Evolutionary conservation across 2,329 filamentous ascomycete species (phyloP).

Genomic region (Periconia digitata): DNA sequence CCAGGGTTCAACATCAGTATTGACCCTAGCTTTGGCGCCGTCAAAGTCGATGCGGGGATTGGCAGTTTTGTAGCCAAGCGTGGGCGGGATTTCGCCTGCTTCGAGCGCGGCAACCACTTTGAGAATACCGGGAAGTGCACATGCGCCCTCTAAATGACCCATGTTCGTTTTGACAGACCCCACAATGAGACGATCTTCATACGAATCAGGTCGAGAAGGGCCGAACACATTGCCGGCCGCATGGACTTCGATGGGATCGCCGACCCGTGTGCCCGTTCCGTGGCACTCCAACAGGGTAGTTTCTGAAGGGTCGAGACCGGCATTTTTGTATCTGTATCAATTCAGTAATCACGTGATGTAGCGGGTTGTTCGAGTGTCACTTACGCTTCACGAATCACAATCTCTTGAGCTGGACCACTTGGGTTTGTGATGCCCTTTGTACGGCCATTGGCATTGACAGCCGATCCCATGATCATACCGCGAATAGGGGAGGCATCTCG

Average conservation of each 20-base stretch:
- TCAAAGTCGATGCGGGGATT: conserved; percentile 19
- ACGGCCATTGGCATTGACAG: conserved; percentile 16
- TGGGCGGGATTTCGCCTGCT: conserved; percentile 28
- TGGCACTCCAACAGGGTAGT: conserved; percentile 31
- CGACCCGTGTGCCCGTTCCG: conserved; percentile 58
- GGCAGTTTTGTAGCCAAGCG: conserved; percentile 31
- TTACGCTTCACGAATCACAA: conserved; percentile 19
- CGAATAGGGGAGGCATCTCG: conserved; percentile 15
- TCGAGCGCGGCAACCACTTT: conserved; percentile 44
- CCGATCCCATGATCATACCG: conserved; percentile 14
- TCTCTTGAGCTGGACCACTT: conserved; percentile 13
- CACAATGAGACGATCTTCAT: conserved; percentile 9
- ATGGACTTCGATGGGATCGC: conserved; percentile 17
- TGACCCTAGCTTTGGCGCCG: conserved; percentile 1
- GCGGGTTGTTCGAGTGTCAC: no score
- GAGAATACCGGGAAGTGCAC: conserved; percentile 39
- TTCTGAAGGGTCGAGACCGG: not conserved
- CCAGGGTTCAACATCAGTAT: conserved; percentile 3
- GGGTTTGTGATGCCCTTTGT: conserved; percentile 19
- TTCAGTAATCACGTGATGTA: no score
- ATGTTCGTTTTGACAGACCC: conserved; percentile 38
- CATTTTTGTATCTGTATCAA: conserved; percentile 17
- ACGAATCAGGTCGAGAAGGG: no score
- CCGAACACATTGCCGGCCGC: conserved; percentile 1
- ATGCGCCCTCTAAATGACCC: conserved; percentile 44